Conservation (phyloP, 345 rosid species). For the Populus deltoides region DNA sequence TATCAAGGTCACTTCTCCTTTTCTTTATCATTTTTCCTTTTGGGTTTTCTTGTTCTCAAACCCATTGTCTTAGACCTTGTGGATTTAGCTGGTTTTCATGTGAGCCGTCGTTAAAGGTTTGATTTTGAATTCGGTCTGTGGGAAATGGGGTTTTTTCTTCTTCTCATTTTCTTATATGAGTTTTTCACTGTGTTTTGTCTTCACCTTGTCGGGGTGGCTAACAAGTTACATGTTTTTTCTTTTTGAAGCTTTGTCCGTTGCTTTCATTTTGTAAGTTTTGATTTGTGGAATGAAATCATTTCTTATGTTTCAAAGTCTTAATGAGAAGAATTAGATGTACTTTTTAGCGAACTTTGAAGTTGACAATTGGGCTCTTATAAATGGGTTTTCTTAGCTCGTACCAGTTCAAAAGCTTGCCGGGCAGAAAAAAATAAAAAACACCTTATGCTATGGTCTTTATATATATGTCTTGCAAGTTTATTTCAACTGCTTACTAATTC, state of each 20-base stretch:
- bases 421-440: neutral
- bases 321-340: neutral
- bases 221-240: slow-evolving; percentile 11
- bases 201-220: neutral
- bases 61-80: neutral
- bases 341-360: neutral
- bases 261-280: neutral
- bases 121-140: neutral
- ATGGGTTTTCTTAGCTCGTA: neutral
- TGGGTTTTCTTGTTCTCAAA: neutral
- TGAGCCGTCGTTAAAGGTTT: slow-evolving; percentile 26
- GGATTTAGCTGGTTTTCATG: neutral
- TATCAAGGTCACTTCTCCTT: slow-evolving; percentile 47
- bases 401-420: neutral
- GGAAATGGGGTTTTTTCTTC: slow-evolving; percentile 7
- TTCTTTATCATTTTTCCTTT: neutral
- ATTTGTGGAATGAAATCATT: neutral
- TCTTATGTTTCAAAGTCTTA: neutral
- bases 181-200: slow-evolving; percentile 19
- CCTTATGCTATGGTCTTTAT: neutral
- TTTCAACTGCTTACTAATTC: neutral
- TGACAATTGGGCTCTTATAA: neutral
- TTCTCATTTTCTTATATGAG: neutral
- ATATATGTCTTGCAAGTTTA: neutral
- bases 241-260: neutral